These are phyloP conservation scores for Coemansia sp. DNA, from an alignment of 371 early-diverging fungal genomes.

Conservation along the genomic window DNA sequence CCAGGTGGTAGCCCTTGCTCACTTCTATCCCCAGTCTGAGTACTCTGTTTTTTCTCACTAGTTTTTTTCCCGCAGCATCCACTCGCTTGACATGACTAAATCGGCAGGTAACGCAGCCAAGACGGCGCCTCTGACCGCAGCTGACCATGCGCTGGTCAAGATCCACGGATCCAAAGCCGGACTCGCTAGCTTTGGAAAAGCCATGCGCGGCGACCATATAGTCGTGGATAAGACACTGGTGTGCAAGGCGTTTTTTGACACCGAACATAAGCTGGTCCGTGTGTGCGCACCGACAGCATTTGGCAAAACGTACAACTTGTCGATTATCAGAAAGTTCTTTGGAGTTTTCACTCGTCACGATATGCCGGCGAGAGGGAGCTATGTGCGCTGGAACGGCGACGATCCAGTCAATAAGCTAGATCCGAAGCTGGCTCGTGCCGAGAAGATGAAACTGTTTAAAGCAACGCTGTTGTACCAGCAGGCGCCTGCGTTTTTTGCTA, in stretches of 20 bases:
- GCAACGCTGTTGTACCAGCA: neutral
- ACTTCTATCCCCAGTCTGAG: no score
- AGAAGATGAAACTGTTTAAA: neutral
- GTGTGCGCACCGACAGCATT: neutral
- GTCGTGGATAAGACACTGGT: neutral
- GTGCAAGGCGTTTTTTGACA: conserved; percentile 1
- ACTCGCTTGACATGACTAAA: no score
- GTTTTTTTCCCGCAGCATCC: no score
- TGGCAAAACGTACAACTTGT: neutral
- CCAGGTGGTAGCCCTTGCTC: no score
- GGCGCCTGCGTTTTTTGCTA: conserved; percentile 3
- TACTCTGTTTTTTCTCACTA: no score
- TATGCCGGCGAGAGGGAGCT: neutral
- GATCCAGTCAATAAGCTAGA: no score
- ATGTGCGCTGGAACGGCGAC: neutral
- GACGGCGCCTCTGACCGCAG: no score
- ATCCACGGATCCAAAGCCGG: no score
- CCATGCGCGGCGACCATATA: neutral
- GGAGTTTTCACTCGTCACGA: neutral
- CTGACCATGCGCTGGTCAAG: no score
- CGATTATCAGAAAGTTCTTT: neutral
- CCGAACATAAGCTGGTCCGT: no score
- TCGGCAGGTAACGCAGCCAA: no score
- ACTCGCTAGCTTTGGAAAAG: no score
- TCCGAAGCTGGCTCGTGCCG: neutral